Conservation (phyloP, 306 rosid species). For the Fragaria vesca region DNA sequence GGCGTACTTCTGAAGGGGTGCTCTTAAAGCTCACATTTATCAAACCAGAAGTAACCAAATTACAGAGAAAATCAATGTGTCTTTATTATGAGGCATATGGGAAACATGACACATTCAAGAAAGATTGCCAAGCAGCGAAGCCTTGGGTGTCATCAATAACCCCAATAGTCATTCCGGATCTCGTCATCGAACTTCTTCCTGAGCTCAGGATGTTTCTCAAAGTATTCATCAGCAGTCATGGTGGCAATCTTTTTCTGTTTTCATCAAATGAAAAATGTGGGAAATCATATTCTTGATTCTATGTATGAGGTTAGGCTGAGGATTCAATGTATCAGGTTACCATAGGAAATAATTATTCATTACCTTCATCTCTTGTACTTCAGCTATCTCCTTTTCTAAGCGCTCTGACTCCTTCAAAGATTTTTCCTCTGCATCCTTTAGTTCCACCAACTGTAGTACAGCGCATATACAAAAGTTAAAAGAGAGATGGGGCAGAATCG, state of each 20-base stretch:
- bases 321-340: not conserved
- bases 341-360: constrained; percentile 1
- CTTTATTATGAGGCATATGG: constrained; percentile 50
- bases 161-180: constrained; percentile 90
- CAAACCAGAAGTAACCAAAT: constrained; percentile 33
- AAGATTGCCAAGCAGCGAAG: constrained; percentile 28
- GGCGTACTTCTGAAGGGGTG: constrained; percentile 8
- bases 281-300: constrained; percentile 6
- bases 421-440: constrained; percentile 83
- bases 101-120: constrained; percentile 36
- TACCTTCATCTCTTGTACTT: constrained; percentile 90
- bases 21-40: constrained; percentile 21
- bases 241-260: constrained; percentile 79
- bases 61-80: constrained; percentile 40
- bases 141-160: constrained; percentile 55
- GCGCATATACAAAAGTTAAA: constrained; percentile 4
- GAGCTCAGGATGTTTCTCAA: constrained; percentile 86
- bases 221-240: constrained; percentile 97
- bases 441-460: constrained; percentile 67
- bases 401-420: constrained; percentile 92
- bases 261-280: constrained; percentile 20
- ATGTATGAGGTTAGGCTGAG: not conserved
- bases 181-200: constrained; percentile 91
- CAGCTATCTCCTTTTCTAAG: constrained; percentile 80
- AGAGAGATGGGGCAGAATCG: not conserved